These are phyloP conservation scores for Psilocybe tampanensis DNA, from an alignment of 768 basidiomycete genomes.

Conservation along the genomic window DNA sequence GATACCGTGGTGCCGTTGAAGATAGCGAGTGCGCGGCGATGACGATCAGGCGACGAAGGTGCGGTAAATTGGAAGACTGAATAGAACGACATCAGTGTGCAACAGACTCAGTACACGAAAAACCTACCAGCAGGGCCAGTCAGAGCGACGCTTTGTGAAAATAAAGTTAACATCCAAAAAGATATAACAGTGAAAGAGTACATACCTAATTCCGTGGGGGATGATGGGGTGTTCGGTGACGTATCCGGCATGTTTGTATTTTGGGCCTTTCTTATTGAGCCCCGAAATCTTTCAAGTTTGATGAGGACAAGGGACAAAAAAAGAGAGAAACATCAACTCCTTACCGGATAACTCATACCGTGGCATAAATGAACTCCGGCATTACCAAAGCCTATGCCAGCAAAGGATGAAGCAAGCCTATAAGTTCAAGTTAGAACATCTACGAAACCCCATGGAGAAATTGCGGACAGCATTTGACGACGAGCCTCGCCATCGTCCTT, in stretches of 20 bases:
- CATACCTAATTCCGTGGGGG: slow-evolving; percentile 84
- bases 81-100: not conserved
- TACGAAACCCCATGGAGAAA: not conserved
- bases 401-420: slow-evolving; percentile 90
- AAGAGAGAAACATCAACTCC: slow-evolving; percentile 23
- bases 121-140: slow-evolving; percentile 80
- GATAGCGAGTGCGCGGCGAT: slow-evolving; percentile 85
- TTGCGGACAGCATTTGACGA: slow-evolving; percentile 83
- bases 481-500: slow-evolving; percentile 81
- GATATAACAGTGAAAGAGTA: not conserved
- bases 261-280: slow-evolving; percentile 91
- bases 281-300: slow-evolving; percentile 71
- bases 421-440: not conserved
- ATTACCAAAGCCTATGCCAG: slow-evolving; percentile 94
- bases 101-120: not conserved
- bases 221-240: slow-evolving; percentile 85
- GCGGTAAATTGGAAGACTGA: slow-evolving; percentile 94
- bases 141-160: slow-evolving; percentile 65
- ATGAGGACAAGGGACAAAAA: not conserved
- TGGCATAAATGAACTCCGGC: slow-evolving; percentile 92
- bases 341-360: slow-evolving; percentile 85
- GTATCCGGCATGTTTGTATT: slow-evolving; percentile 92
- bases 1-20: slow-evolving; percentile 70
- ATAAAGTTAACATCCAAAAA: not conserved
- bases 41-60: slow-evolving; percentile 88